A percentile compares a stretch with the other conserved stretches of the same genome.
These are phyloP conservation scores for Fraxinus cuspidata DNA, from an alignment of 257 asterid species.

Conservation along the genomic window DNA sequence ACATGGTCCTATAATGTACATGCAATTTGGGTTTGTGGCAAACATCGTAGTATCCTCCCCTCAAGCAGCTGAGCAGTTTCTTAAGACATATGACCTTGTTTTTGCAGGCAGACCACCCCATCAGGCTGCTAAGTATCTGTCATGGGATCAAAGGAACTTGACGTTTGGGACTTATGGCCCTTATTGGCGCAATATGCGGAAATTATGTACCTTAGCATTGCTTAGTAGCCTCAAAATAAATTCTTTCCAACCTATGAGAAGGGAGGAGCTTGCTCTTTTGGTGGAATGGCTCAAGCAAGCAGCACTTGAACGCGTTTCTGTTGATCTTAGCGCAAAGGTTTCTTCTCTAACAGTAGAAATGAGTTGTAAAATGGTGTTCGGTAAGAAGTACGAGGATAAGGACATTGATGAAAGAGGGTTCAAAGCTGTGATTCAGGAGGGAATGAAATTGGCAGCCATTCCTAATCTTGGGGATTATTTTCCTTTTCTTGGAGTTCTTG, in stretches of 20 bases:
- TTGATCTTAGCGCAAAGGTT: conserved; percentile 45
- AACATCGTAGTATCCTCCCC: conserved; percentile 50
- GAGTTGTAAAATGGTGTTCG: conserved; percentile 58
- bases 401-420: conserved; percentile 58
- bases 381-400: conserved; percentile 46
- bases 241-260: conserved; percentile 46
- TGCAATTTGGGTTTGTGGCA: conserved; percentile 42
- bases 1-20: conserved; percentile 54
- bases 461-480: conserved; percentile 56
- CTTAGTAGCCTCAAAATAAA: conserved; percentile 41
- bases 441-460: conserved; percentile 33
- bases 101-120: conserved; percentile 57
- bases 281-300: conserved; percentile 35
- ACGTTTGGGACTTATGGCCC: conserved; percentile 42
- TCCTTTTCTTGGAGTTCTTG: conserved; percentile 42
- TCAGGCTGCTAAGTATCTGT: conserved; percentile 41
- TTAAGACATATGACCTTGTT: conserved; percentile 45
- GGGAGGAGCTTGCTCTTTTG: conserved; percentile 36
- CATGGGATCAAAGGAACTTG: conserved; percentile 44
- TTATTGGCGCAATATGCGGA: conserved; percentile 64
- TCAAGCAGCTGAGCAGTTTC: conserved; percentile 50
- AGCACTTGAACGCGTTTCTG: conserved; percentile 8
- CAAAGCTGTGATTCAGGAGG: conserved; percentile 44
- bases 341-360: conserved; percentile 38
- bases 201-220: conserved; percentile 50